Base-by-base conservation (phyloP, 2,329 filamentous ascomycete species). In the Onygena corvina region DNA sequence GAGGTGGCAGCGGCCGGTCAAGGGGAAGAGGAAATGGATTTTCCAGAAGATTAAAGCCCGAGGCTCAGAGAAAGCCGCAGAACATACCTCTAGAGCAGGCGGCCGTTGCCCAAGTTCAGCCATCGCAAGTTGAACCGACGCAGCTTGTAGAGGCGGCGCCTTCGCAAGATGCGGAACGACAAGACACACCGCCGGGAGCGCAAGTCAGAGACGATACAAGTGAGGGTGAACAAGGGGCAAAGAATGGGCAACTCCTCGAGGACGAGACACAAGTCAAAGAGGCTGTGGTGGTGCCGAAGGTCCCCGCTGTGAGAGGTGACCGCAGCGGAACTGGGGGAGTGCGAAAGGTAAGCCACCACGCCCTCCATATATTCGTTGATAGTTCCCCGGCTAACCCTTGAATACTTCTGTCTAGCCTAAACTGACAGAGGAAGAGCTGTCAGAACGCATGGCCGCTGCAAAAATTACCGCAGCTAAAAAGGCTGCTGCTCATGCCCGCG, bases 391-490 rank as follows among this genome's bases (percentile, higher is more conserved):
- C 36, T 29, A 20, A 11, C 21, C 29, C 20, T 35, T 14, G 46
- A 56, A 62, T 51, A 70, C 62, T 5, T 49, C 59, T 27, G 51
- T n/a, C n/a, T 64, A 77, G 63, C 74, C 76, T 2, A 81, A 80
- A 63, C 71, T 83, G 38, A 83, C 79, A 1, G 80, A 83, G 59
- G 76, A 74, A 54, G 75, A 84, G 61, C 71, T 84, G 5, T 72
- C 71, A 2, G 75, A 73, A 40, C 77, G 77, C 53, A 75, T 84
- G 52, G 77, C 75, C 5, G 70, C 72, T 30, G 82, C 81, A 57
- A 73, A 74, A 53, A 71, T 80, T 55, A 76, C 80, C 50, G 82
- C 81, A 48, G 75, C 74, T 4, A 71, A 75, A 46, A 70, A 77
- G 11, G 71, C 73, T 6, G 78, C 76, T 6, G 77, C 77, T 0